Conservation (phyloP, 148 eudicot species). For the Gaultheria prostrata region DNA sequence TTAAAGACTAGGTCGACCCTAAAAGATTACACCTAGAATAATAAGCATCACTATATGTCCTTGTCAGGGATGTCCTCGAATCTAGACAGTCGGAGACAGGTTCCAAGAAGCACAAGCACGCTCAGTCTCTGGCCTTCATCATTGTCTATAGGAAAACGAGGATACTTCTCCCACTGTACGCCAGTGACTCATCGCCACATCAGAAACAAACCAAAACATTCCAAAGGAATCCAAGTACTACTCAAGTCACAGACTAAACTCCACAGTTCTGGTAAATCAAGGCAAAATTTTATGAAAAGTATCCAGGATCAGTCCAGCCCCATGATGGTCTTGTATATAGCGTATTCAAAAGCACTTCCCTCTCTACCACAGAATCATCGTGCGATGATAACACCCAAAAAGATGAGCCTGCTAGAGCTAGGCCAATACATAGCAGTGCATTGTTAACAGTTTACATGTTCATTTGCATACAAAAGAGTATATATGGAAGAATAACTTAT, state of each 20-base stretch:
- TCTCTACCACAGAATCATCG: not conserved
- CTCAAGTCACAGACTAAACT: not conserved
- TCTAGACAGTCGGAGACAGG: no score
- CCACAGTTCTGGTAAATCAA: not conserved
- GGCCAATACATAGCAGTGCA: not conserved
- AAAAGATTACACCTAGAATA: no score
- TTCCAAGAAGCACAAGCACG: no score
- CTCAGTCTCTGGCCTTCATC: not conserved
- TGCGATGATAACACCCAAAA: not conserved
- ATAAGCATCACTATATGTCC: no score
- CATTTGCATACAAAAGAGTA: not conserved
- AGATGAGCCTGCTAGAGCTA: not conserved
- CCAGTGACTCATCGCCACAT: not conserved
- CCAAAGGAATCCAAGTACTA: not conserved
- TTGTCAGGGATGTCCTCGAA: no score
- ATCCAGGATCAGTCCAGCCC: not conserved
- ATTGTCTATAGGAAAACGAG: no score
- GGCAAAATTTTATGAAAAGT: not conserved
- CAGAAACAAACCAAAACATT: not conserved
- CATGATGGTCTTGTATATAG: not conserved
- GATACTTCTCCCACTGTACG: no score
- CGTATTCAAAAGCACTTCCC: not conserved
- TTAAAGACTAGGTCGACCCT: no score
- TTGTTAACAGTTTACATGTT: not conserved
- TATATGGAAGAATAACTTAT: not conserved